Percentiles rank a stretch among this genome's conserved stretches.
phyloP scores from a whole-genome alignment of 2,329 filamentous ascomycete genomes.

The Ilyonectria robusta region DNA sequence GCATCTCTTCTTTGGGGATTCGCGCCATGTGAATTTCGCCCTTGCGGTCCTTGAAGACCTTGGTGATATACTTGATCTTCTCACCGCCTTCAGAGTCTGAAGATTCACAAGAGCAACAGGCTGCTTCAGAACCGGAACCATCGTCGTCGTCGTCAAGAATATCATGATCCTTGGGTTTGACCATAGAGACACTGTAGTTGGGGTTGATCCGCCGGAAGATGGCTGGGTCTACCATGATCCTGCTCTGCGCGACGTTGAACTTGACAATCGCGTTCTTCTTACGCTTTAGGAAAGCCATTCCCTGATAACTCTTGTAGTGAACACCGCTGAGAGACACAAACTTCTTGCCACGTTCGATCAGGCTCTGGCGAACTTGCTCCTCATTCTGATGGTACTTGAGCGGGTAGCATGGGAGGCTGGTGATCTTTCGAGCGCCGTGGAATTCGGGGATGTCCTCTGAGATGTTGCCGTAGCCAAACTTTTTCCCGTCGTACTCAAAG shows the following conservation, averaged over 20 bases:
- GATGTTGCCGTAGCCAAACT: slow-evolving; percentile 82
- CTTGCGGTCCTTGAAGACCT: slow-evolving; percentile 63
- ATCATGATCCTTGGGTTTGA: slow-evolving; percentile 80
- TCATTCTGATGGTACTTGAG: slow-evolving; percentile 85
- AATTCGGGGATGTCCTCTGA: slow-evolving; percentile 80
- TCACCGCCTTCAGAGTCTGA: slow-evolving; percentile 60
- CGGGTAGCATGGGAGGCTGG: slow-evolving; percentile 82
- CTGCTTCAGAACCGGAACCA: slow-evolving; percentile 56
- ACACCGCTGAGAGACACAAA: slow-evolving; percentile 87
- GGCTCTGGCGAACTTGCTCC: slow-evolving; percentile 71
- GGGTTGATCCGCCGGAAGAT: slow-evolving; percentile 88
- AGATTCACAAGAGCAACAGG: slow-evolving; percentile 51
- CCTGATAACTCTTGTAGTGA: slow-evolving; percentile 86
- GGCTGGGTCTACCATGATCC: slow-evolving; percentile 89
- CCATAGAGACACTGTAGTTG: slow-evolving; percentile 83
- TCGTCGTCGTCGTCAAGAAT: slow-evolving; percentile 65
- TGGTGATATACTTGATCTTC: slow-evolving; percentile 64
- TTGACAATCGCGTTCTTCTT: slow-evolving; percentile 76
- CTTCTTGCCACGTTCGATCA: slow-evolving; percentile 87
- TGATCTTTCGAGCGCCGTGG: slow-evolving; percentile 87
- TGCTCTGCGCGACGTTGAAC: slow-evolving; percentile 87
- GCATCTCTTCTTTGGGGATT: slow-evolving; percentile 48
- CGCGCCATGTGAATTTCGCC: slow-evolving; percentile 54
- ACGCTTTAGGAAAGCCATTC: slow-evolving; percentile 88
- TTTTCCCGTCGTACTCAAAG: slow-evolving; percentile 90